A percentile compares a stretch with the other conserved stretches of the same genome.
These are phyloP conservation scores for Jacaranda copaia DNA, from an alignment of 257 asterid genomes.

Conservation along the genomic window DNA sequence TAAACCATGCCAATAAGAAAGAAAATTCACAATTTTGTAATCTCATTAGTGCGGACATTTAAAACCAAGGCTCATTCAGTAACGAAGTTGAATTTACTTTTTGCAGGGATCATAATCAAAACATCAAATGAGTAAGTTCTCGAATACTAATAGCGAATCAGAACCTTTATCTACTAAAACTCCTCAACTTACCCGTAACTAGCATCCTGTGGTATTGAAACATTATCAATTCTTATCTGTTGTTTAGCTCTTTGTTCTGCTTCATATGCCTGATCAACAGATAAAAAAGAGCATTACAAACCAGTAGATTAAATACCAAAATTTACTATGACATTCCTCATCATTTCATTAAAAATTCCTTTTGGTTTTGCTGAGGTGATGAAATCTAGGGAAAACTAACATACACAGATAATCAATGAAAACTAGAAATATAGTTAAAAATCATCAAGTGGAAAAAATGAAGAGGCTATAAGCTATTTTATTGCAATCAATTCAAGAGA, in stretches of 20 bases:
- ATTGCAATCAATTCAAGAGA: constrained; percentile 4
- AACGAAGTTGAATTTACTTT: constrained; percentile 9
- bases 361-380: constrained; percentile 1
- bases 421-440: not conserved
- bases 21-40: constrained; percentile 17
- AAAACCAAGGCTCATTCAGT: not conserved
- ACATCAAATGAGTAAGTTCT: constrained; percentile 10
- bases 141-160: constrained; percentile 2
- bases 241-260: constrained; percentile 84
- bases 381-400: not conserved
- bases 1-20: constrained; percentile 19
- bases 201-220: constrained; percentile 73
- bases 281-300: constrained; percentile 14
- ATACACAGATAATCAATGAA: not conserved
- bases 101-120: constrained; percentile 21
- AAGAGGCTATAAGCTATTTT: not conserved
- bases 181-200: constrained; percentile 76
- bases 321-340: constrained; percentile 4
- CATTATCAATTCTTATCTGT: constrained; percentile 62
- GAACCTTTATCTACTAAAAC: constrained; percentile 4
- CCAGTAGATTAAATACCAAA: not conserved
- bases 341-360: constrained; percentile 7
- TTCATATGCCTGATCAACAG: constrained; percentile 75
- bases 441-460: constrained; percentile 12
- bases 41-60: not conserved